Evolutionary conservation across 331 rosid species (phyloP), one percentile per base, ranked within the genome.

Genomic region (Cydonia oblonga): DNA sequence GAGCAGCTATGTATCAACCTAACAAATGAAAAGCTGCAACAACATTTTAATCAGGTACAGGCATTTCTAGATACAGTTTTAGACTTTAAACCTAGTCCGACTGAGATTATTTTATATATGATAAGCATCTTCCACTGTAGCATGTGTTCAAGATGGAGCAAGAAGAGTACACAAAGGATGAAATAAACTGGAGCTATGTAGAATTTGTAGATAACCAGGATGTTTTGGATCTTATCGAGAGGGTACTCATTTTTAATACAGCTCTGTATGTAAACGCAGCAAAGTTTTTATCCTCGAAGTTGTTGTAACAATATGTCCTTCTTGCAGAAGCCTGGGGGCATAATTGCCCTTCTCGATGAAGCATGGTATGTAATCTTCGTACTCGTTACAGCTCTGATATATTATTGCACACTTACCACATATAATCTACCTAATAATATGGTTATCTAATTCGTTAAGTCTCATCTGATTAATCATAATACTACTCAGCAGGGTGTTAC

Each of bases 1-100:
- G 96, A 90, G 87, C 96, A 90, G 87, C 83, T 90, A 42, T 90
- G 96, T 66, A 90, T 90, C 92, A 90, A 90, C 86, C 75, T 90
- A 51, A 90, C 96, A 49, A 90, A 90, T 75, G 96, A 90, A 88
- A 90, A 90, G 90, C 72, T 90, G 77, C 96, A 90, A 75, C 95
- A 90, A 66, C 96, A 90, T 86, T 90, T 90, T 80, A 90, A 90
- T 79, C 96, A 90, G 95, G 96, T 81, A 78, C 75, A 66, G 77
- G 58, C 63, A 64, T 76, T 74, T 82, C 28, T 69, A 24, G 67
- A 57, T 56, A 64, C 22, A 72, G 25, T 75, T 73, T 66, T 40
- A 40, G 1, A 40, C 46, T 40, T 40, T 40, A 22, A 75, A 22
- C 63, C 53, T 58, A 63, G 38, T 56, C 57, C 4, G 44, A 51